Evolutionary conservation across 2,329 filamentous ascomycete genomes (phyloP).

Genomic region (Curvularia sp.): DNA sequence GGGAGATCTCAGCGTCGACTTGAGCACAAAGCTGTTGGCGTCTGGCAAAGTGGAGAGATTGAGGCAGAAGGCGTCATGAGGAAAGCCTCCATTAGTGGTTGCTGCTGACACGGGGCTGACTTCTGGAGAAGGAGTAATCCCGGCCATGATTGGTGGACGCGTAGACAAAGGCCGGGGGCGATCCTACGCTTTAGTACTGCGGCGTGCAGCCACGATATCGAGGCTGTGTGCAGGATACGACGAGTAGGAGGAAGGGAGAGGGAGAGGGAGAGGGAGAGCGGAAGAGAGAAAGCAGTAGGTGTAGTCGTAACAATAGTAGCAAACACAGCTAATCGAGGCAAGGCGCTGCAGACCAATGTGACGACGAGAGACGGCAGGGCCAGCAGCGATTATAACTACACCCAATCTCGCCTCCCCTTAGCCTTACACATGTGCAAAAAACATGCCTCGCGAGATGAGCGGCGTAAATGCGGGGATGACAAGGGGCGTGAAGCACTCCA

Average conservation of each 20-base stretch:
- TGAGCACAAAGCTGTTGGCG: constrained; percentile 48
- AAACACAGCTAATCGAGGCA: constrained; percentile 7
- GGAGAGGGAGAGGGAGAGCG: too few relatives aligned
- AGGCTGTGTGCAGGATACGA: constrained; percentile 17
- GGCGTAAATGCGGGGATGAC: constrained; percentile 46
- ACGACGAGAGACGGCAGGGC: constrained; percentile 16
- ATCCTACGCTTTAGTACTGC: constrained; percentile 39
- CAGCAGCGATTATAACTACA: constrained; percentile 34
- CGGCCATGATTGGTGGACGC: constrained; percentile 52
- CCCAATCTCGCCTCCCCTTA: constrained; percentile 32
- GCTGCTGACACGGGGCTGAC: constrained; percentile 54
- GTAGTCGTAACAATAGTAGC: constrained; percentile 7
- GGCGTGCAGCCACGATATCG: constrained; percentile 41
- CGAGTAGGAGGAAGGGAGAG: constrained; percentile 9
- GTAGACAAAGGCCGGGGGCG: constrained; percentile 32
- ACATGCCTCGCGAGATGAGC: constrained; percentile 40
- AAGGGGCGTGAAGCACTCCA: constrained; percentile 42
- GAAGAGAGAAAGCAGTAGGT: constrained; percentile 3
- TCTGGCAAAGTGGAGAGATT: constrained; percentile 51
- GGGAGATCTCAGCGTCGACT: constrained; percentile 49
- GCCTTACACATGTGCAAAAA: constrained; percentile 29
- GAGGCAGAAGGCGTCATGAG: constrained; percentile 52
- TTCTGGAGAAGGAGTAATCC: constrained; percentile 52
- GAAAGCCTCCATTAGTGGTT: constrained; percentile 50
- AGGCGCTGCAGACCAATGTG: background rate